These are phyloP conservation scores for Amyloporia xantha DNA, from an alignment of 768 basidiomycete species.

Conservation along the genomic window DNA sequence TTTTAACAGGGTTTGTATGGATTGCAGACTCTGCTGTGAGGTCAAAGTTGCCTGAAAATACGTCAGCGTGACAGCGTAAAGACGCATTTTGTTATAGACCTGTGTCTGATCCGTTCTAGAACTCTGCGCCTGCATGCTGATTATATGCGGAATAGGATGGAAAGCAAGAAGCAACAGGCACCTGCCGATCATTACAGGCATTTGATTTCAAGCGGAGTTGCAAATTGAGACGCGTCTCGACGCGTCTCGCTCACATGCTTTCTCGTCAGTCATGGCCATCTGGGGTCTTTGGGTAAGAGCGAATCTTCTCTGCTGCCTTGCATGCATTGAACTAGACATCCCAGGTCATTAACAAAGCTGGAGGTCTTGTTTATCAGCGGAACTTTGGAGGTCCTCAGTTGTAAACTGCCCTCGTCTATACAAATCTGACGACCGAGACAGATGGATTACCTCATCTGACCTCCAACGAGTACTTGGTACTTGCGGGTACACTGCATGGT, in stretches of 20 bases:
- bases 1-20: constrained; percentile 64
- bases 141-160: not conserved
- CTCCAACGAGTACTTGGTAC: constrained; percentile 91
- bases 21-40: constrained; percentile 56
- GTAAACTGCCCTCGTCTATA: not conserved
- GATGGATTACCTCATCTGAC: constrained; percentile 89
- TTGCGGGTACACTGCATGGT: constrained; percentile 94
- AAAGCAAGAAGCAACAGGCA: too few species aligned
- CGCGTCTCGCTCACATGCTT: constrained; percentile 18
- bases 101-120: constrained; percentile 20
- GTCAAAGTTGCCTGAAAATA: constrained; percentile 22
- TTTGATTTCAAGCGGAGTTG: constrained; percentile 13
- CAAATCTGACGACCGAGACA: constrained; percentile 23
- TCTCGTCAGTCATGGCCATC: constrained; percentile 52
- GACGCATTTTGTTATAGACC: constrained; percentile 8
- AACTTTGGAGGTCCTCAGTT: constrained; percentile 74
- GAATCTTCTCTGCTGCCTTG: too few species aligned
- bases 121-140: constrained; percentile 35
- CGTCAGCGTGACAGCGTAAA: not conserved
- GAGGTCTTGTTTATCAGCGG: constrained; percentile 90
- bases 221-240: constrained; percentile 5
- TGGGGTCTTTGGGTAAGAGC: constrained; percentile 74
- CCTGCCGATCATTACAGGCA: not conserved
- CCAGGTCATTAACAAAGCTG: constrained; percentile 96
- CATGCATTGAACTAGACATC: too few species aligned